A percentile compares a stretch with the other conserved stretches of the same genome.
These are phyloP conservation scores for Aspergillus puulaauensis DNA, from an alignment of 2,329 filamentous ascomycete genomes.

Conservation along the genomic window DNA sequence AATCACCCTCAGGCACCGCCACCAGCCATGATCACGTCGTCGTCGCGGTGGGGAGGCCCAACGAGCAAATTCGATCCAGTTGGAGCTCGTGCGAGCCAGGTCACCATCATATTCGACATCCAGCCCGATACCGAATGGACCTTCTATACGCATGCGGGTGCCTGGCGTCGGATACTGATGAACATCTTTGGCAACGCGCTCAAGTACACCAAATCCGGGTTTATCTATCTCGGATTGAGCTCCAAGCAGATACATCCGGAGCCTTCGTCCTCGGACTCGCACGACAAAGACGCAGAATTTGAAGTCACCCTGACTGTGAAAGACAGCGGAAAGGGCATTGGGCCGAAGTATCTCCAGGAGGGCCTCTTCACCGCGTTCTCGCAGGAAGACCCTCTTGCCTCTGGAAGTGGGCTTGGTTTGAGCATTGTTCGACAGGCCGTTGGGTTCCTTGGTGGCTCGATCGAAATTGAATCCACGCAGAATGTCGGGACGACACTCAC, in stretches of 20 bases:
- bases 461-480: too few relatives aligned
- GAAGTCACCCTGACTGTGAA: slow-evolving; percentile 45
- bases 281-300: background rate
- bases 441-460: slow-evolving; percentile 52
- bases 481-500: too few relatives aligned
- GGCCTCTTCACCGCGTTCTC: slow-evolving; percentile 60
- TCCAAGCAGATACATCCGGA: slow-evolving; percentile 11
- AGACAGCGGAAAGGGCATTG: slow-evolving; percentile 65
- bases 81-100: too few relatives aligned
- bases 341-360: slow-evolving; percentile 57
- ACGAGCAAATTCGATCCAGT: too few relatives aligned
- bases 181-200: slow-evolving; percentile 33
- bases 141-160: slow-evolving; percentile 8
- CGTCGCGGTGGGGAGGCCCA: too few relatives aligned
- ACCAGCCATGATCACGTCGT: too few relatives aligned
- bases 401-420: slow-evolving; percentile 63
- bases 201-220: slow-evolving; percentile 29
- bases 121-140: too few relatives aligned
- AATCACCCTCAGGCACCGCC: too few relatives aligned
- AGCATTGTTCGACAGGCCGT: slow-evolving; percentile 60
- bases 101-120: too few relatives aligned
- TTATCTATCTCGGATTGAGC: slow-evolving; percentile 22
- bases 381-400: slow-evolving; percentile 58
- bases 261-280: background rate
- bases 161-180: slow-evolving; percentile 31